These are phyloP conservation scores for Ogataea philodendri DNA, from an alignment of 805 yeast species.

Conservation along the genomic window DNA sequence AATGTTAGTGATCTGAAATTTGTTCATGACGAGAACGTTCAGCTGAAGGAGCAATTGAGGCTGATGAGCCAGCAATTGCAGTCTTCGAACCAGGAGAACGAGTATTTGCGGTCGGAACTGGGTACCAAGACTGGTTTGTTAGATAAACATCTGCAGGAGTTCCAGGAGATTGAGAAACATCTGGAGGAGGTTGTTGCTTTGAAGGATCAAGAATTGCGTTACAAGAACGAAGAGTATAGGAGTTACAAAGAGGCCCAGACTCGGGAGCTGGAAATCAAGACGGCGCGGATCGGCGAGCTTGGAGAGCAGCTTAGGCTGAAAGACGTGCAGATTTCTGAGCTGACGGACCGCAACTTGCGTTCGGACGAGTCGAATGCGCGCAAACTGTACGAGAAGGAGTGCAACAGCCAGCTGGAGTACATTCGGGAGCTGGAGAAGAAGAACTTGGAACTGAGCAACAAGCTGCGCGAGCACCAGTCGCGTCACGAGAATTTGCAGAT, in stretches of 20 bases:
- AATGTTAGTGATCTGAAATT: conserved; percentile 15
- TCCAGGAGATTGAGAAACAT: conserved; percentile 11
- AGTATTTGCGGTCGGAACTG: conserved; percentile 7
- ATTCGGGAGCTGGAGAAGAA: conserved; percentile 49
- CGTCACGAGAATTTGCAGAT: conserved; percentile 47
- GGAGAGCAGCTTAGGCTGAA: conserved; percentile 14
- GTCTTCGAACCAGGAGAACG: conserved; percentile 6
- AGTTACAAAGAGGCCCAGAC: conserved; percentile 1
- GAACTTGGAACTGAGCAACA: conserved; percentile 50
- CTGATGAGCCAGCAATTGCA: conserved; percentile 1
- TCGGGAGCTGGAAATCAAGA: conserved; percentile 3
- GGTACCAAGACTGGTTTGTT: conserved; percentile 4
- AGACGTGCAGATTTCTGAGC: conserved; percentile 14
- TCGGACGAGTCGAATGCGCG: conserved; percentile 32
- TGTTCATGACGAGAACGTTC: conserved; percentile 22
- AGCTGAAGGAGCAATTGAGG: conserved; percentile 40
- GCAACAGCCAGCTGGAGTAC: conserved; percentile 41
- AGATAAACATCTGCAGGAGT: conserved; percentile 20
- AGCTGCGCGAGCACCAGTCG: conserved; percentile 48
- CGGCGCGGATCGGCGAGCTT: conserved; percentile 25
- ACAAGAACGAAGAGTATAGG: conserved; percentile 5
- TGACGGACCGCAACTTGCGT: conserved; percentile 5
- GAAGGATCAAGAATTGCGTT: conserved; percentile 4
- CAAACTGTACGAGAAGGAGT: conserved; percentile 32
- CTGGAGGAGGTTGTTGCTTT: conserved; percentile 6